These are phyloP conservation scores for Coprinopsis sp. DNA, from an alignment of 768 basidiomycete genomes.

Conservation along the genomic window DNA sequence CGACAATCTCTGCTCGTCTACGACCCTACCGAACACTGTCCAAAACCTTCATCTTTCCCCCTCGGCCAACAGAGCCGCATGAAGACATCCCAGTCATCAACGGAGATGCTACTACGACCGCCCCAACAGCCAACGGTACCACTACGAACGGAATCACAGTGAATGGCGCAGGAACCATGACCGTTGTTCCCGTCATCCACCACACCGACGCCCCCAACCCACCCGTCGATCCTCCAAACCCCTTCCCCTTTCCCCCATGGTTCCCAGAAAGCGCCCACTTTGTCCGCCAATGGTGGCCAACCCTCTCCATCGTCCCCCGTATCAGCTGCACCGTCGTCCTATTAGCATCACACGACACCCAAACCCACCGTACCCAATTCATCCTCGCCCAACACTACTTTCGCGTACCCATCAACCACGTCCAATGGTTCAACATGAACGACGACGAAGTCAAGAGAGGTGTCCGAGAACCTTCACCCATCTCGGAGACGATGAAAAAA, in stretches of 20 bases:
- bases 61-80: neutral
- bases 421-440: conserved; percentile 25
- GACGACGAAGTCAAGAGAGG: conserved; percentile 12
- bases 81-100: neutral
- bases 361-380: conserved; percentile 54
- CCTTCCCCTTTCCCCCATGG: conserved; percentile 65
- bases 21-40: conserved; percentile 42
- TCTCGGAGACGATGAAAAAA: neutral
- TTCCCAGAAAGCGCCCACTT: conserved; percentile 73
- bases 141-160: conserved; percentile 10
- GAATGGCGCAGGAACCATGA: conserved; percentile 3
- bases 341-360: conserved; percentile 57
- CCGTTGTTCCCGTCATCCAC: conserved; percentile 5
- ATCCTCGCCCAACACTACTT: conserved; percentile 77
- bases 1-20: conserved; percentile 36
- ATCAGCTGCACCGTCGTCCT: conserved; percentile 72
- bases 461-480: neutral
- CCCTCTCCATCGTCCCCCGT: conserved; percentile 54
- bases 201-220: conserved; percentile 5
- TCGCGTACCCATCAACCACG: conserved; percentile 51
- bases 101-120: neutral
- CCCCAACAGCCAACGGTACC: conserved; percentile 11
- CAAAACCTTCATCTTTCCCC: conserved; percentile 51
- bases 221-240: conserved; percentile 37
- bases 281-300: conserved; percentile 80